A percentile compares a stretch with the other conserved stretches of the same genome.
Evolutionary conservation across 768 basidiomycete species (phyloP).

Genomic region (Podaxis sp.): DNA sequence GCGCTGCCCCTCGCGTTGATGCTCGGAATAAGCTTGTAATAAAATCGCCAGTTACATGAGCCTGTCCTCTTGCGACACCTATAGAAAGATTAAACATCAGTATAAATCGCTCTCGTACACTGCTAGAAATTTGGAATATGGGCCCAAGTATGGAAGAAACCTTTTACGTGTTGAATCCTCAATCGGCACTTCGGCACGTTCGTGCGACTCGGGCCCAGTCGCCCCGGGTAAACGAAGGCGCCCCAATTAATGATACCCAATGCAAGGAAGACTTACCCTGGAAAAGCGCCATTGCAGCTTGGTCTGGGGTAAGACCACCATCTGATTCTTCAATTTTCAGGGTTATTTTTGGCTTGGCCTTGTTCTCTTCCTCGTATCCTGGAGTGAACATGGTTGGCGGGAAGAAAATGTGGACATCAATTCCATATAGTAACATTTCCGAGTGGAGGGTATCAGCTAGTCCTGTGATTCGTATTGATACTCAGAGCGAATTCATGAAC

Average conservation of each 20-base stretch:
- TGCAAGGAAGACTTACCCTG: constrained; percentile 43
- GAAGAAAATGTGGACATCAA: constrained; percentile 79
- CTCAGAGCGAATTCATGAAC: background rate
- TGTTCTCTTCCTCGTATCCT: constrained; percentile 75
- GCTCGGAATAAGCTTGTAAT: constrained; percentile 67
- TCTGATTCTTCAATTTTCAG: constrained; percentile 75
- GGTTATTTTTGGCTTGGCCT: constrained; percentile 73
- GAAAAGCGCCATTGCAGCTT: constrained; percentile 58
- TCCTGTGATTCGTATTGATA: constrained; percentile 40
- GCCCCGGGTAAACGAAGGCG: constrained; percentile 1
- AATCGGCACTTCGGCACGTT: background rate
- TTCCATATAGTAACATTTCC: constrained; percentile 76
- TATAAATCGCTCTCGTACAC: background rate
- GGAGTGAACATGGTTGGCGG: constrained; percentile 80
- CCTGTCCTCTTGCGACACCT: constrained; percentile 71
- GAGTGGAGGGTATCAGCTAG: constrained; percentile 82
- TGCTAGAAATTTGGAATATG: background rate
- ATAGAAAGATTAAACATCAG: background rate
- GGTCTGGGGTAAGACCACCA: constrained; percentile 59
- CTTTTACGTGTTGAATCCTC: background rate
- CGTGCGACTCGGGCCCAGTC: background rate
- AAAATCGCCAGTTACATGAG: constrained; percentile 75
- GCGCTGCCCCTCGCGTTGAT: constrained; percentile 62
- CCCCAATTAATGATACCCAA: background rate
- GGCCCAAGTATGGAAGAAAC: background rate